Evolutionary conservation across 768 basidiomycete genomes (phyloP).

Genomic region (Artomyces pyxidatus): DNA sequence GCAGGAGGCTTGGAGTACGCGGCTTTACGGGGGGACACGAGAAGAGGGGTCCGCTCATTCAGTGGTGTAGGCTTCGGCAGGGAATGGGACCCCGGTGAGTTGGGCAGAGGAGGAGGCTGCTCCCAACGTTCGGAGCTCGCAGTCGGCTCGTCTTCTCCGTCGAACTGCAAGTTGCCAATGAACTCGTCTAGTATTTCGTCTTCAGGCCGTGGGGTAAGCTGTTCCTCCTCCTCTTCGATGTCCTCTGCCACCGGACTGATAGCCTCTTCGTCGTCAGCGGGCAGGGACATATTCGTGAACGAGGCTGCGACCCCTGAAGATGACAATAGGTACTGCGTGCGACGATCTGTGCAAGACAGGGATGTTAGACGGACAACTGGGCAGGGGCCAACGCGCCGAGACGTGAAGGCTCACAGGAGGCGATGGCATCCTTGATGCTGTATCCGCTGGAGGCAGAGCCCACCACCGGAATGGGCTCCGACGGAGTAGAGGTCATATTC

Average conservation of each 20-base stretch:
- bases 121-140: too few relatives aligned
- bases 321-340: constrained; percentile 8
- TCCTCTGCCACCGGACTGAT: background rate
- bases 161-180: constrained; percentile 2
- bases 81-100: too few relatives aligned
- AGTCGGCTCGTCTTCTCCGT: constrained; percentile 2
- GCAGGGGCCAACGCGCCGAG: too few relatives aligned
- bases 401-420: constrained; percentile 1
- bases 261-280: constrained; percentile 2
- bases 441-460: constrained; percentile 11
- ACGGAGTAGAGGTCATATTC: background rate
- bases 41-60: constrained; percentile 9
- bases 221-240: background rate
- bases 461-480: background rate
- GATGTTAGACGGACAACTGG: too few relatives aligned
- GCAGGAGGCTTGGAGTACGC: too few relatives aligned
- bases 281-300: background rate
- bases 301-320: constrained; percentile 4
- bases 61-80: too few relatives aligned
- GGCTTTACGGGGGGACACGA: background rate
- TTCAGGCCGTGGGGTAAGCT: background rate
- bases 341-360: constrained; percentile 14
- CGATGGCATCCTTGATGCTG: constrained; percentile 13
- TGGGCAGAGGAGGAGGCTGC: too few relatives aligned
- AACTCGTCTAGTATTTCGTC: background rate